Percentiles rank a stretch among this genome's conserved stretches.
Evolutionary conservation across 2,329 filamentous ascomycete species (phyloP).

Genomic region (Acrocalymma vagum): DNA sequence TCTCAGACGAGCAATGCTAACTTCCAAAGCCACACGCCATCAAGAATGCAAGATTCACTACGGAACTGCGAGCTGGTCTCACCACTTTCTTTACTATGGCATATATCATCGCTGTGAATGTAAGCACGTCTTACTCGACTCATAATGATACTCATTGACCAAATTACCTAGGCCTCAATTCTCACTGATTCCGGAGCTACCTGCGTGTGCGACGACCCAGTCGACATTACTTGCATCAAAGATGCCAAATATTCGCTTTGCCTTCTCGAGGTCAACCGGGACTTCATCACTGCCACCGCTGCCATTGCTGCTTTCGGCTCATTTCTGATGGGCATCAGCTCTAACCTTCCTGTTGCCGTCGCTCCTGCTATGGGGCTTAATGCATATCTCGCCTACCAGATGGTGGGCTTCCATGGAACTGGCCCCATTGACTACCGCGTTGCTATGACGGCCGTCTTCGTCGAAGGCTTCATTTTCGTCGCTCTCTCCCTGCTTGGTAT

Average conservation of each 20-base stretch:
- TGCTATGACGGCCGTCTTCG: slow-evolving; percentile 85
- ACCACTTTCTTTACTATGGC: slow-evolving; percentile 68
- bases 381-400: slow-evolving; percentile 86
- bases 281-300: slow-evolving; percentile 84
- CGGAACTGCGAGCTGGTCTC: slow-evolving; percentile 82
- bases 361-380: slow-evolving; percentile 84
- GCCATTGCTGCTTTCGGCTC: slow-evolving; percentile 82
- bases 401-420: slow-evolving; percentile 80
- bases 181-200: slow-evolving; percentile 77
- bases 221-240: slow-evolving; percentile 60
- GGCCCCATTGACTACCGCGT: slow-evolving; percentile 72
- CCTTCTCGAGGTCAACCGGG: slow-evolving; percentile 70
- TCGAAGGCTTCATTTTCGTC: slow-evolving; percentile 87
- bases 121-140: slow-evolving; percentile 44
- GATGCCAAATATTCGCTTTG: slow-evolving; percentile 72
- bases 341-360: slow-evolving; percentile 79
- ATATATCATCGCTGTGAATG: slow-evolving; percentile 72
- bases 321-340: slow-evolving; percentile 82
- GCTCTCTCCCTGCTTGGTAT: slow-evolving; percentile 76
- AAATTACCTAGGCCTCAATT: slow-evolving; percentile 58
- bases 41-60: slow-evolving; percentile 80
- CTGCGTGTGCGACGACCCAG: slow-evolving; percentile 71
- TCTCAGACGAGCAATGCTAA: slow-evolving; percentile 17
- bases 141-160: slow-evolving; percentile 12
- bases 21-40: slow-evolving; percentile 69